Evolutionary conservation across 2,329 filamentous ascomycete genomes (phyloP).

Genomic region (Amauroascus niger): DNA sequence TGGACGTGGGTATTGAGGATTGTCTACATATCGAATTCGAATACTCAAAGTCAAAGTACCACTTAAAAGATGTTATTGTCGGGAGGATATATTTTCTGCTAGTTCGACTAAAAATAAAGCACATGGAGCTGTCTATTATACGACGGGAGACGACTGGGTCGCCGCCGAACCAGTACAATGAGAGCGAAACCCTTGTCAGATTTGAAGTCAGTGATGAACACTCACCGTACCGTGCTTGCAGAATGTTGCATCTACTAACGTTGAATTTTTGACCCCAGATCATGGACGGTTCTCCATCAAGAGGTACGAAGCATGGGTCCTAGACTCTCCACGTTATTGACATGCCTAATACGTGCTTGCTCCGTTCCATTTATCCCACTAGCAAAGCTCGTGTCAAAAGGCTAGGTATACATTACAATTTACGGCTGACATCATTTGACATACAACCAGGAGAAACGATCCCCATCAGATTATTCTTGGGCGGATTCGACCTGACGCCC

Average conservation of each 20-base stretch:
- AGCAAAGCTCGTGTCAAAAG: neutral
- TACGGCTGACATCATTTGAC: constrained; percentile 1
- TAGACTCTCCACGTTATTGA: neutral
- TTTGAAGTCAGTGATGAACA: constrained; percentile 61
- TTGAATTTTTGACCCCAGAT: constrained; percentile 49
- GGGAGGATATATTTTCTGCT: constrained; percentile 97
- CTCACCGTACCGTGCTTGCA: neutral
- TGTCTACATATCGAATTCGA: constrained; percentile 99
- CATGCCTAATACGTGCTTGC: neutral
- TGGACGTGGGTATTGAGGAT: constrained; percentile 99
- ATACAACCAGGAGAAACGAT: constrained; percentile 65
- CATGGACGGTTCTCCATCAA: constrained; percentile 97
- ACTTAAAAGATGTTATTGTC: constrained; percentile 97
- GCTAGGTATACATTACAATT: neutral
- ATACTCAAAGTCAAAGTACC: constrained; percentile 98
- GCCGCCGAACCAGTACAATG: constrained; percentile 97
- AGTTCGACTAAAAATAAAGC: constrained; percentile 96
- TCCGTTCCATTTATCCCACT: neutral
- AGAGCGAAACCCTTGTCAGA: constrained; percentile 93
- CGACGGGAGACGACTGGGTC: constrained; percentile 91
- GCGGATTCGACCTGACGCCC: constrained; percentile 92
- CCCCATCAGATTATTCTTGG: constrained; percentile 90
- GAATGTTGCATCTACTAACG: neutral
- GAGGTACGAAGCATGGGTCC: constrained; percentile 50
- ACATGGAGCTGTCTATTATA: constrained; percentile 99